Base-by-base conservation (phyloP, 306 rosid genomes). In the Castanea mollissima region DNA sequence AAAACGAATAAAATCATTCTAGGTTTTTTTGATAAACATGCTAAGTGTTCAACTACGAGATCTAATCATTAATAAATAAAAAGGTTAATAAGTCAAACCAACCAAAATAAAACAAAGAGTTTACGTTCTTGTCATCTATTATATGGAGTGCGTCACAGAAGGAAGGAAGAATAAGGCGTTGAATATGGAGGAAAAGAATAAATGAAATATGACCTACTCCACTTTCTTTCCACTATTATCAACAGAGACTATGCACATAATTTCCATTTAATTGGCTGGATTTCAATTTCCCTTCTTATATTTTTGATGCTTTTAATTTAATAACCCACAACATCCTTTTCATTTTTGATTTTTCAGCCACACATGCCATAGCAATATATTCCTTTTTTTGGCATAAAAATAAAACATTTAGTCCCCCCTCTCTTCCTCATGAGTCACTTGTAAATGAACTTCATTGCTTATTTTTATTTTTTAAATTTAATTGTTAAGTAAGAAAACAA, bases 171-270 rank as follows among this genome's bases (percentile, higher is more conserved):
- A 63, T 41, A 68, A 71, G 5, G 18, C 55, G 80, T 74, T 81
- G 75, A 82, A 74, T 76, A 77, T 78, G 71, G 84, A 63, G 82
- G 80, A 83, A 82, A 20, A 71, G 27, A 73, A 78, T 85, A 81
- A 87, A 79, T 74, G 56, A 68, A 79, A 83, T 27, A 16, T 81
- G 74, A 86, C 92, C 92, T 84, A 83, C 86, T 78, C 87, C 86
- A 77, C 86, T 81, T 82, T 60, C 52, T 34, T 54, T 71, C 59
- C 21, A 69, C 70, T 75, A 49, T 71, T 15, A 29, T 80, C 56
- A 62, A 31, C 21, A 1, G 35, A 27, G 35, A 27, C 29, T 44
- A 41, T 75, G 20, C 67, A 29, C 19, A 20, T n/a, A 23, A 35
- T 59, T 38, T 75, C 63, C 81, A 11, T 54, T 70, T 75, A 13